A percentile compares a stretch with the other conserved stretches of the same genome.
phyloP scores from a whole-genome alignment of 2,329 filamentous ascomycete genomes.

The Cladophialophora exuberans region DNA sequence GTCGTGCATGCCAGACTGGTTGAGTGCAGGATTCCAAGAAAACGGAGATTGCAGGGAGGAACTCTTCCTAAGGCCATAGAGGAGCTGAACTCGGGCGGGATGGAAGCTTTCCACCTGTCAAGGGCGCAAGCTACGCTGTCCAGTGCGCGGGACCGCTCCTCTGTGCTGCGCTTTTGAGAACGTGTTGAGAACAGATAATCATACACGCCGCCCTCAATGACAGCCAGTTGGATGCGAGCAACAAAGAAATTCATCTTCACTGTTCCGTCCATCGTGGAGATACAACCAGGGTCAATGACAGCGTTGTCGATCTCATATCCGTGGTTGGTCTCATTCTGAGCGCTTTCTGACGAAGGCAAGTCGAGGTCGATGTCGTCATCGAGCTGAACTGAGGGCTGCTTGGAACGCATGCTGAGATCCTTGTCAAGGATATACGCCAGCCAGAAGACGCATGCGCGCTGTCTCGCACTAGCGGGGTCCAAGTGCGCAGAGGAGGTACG shows the following conservation, averaged over 20 bases:
- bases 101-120: slow-evolving; percentile 22
- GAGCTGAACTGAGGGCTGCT: slow-evolving; percentile 43
- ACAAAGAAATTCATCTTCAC: slow-evolving; percentile 24
- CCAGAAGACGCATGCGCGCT: slow-evolving; percentile 38
- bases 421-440: slow-evolving; percentile 43
- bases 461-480: slow-evolving; percentile 13
- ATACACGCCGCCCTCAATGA: slow-evolving; percentile 28
- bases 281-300: no score
- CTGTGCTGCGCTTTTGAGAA: slow-evolving; percentile 18
- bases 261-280: no score
- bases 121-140: slow-evolving; percentile 19
- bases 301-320: slow-evolving; percentile 13
- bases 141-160: slow-evolving; percentile 18
- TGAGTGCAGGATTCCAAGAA: slow-evolving; percentile 14
- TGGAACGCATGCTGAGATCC: slow-evolving; percentile 48
- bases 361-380: slow-evolving; percentile 40
- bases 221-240: slow-evolving; percentile 25
- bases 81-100: slow-evolving; percentile 17
- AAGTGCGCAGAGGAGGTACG: slow-evolving; percentile 30
- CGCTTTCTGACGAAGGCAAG: slow-evolving; percentile 18
- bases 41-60: slow-evolving; percentile 5
- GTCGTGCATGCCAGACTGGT: slow-evolving; percentile 22
- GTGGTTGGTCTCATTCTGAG: slow-evolving; percentile 7
- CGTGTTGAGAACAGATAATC: slow-evolving; percentile 25
- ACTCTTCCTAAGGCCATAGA: slow-evolving; percentile 2